phyloP scores from a whole-genome alignment of 2,329 filamentous ascomycete genomes.

The Helminthosporium solani region DNA sequence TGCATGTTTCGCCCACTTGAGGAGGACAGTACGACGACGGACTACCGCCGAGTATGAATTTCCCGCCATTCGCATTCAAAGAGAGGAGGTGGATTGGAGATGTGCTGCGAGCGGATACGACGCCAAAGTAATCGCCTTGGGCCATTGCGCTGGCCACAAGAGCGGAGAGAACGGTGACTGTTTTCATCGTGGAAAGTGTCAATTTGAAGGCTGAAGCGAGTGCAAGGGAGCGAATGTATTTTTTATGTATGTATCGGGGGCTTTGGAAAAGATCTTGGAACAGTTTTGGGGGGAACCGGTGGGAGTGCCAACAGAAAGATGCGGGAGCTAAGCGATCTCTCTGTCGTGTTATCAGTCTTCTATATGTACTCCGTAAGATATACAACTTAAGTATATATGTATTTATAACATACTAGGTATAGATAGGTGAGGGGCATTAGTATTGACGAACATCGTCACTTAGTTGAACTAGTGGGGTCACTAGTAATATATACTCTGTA shows the following conservation, averaged over 20 bases:
- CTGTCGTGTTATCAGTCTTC: too few species aligned
- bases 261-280: background rate
- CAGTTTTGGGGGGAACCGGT: too few species aligned
- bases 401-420: too few species aligned
- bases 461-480: too few species aligned
- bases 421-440: background rate
- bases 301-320: too few species aligned
- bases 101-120: slow-evolving; percentile 48
- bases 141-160: slow-evolving; percentile 29
- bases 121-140: slow-evolving; percentile 43
- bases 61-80: slow-evolving; percentile 50
- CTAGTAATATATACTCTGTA: too few species aligned
- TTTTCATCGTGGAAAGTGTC: slow-evolving; percentile 35
- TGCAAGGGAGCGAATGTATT: slow-evolving; percentile 6
- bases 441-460: background rate
- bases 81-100: slow-evolving; percentile 52
- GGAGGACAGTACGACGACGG: slow-evolving; percentile 54
- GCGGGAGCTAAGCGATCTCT: too few species aligned
- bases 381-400: too few species aligned
- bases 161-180: slow-evolving; percentile 28
- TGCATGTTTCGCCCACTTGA: slow-evolving; percentile 44
- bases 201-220: slow-evolving; percentile 13
- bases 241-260: background rate
- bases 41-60: slow-evolving; percentile 53
- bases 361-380: too few species aligned